Evolutionary conservation across 2,329 filamentous ascomycete species (phyloP), one percentile per base, ranked within the genome.

Genomic region (Pseudogymnoascus sp.): DNA sequence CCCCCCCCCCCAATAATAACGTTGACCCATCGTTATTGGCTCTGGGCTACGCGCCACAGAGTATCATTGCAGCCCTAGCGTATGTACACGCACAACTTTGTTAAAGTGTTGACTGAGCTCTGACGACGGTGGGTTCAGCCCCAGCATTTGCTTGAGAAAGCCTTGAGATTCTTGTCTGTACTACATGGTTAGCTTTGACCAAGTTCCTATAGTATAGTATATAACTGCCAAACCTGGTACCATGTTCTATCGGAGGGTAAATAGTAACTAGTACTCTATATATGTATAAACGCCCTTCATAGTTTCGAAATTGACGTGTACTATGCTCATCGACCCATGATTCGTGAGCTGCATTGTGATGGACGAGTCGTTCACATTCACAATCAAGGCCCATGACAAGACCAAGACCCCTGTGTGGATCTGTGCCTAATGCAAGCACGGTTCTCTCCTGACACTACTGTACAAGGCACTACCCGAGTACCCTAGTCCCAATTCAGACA

Each of bases 381-480:
- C 25, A 30, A 16, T 12, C 45, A 52, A 30, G 25, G 14, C 5
- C 25, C n/a, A 52, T 19, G 25, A 52, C 42, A 25, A n/a, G 42
- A 5, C 49, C 49, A 12, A n/a, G 11, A 55, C 28, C 49, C 49
- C 49, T 55, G 49, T 55, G 49, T 55, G 49, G 49, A 55, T 55
- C 49, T 33, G 6, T 55, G 4, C n/a, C 49, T 55, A 55, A 55
- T 55, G 28, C 49, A 55, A 33, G 49, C 49, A 7, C 49, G 49
- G n/a, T 12, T 5, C 49, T 55, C 28, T 55, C 49, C 28, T 55
- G 49, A 6, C 49, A 19, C 49, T 30, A n/a, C n/a, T n/a, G n/a
- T n/a, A 52, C 25, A 9, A 25, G 45, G 25, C 45, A 33, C 45
- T 55, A 35, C 49, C 49, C 28, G 49, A 55, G 2, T 16, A 33